Conservation (phyloP, 148 eudicot species). For the Rhododendron griersonianum region DNA sequence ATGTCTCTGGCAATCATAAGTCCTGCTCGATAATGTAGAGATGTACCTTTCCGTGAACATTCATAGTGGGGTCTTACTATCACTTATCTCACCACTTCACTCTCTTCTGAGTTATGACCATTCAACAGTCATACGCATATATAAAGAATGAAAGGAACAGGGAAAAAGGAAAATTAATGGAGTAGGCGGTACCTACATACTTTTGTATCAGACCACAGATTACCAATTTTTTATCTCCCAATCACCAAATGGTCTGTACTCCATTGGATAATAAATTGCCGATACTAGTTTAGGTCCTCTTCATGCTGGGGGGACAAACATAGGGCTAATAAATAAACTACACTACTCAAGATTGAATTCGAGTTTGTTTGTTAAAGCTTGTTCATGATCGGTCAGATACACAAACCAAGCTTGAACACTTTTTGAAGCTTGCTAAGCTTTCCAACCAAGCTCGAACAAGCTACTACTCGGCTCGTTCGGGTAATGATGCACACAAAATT, state of each 20-base stretch:
- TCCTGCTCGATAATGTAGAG: background rate
- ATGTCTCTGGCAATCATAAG: background rate
- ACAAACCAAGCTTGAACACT: background rate
- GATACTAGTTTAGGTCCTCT: background rate
- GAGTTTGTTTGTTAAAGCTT: background rate
- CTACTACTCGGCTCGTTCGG: background rate
- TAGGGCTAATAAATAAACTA: no score
- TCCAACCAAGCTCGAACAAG: background rate
- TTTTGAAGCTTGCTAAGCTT: no score
- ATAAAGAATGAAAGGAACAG: background rate
- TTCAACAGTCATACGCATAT: background rate
- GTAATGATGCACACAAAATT: background rate
- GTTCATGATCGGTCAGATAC: background rate
- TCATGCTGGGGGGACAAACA: background rate
- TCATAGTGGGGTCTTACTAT: background rate
- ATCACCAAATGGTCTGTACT: background rate
- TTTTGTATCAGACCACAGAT: background rate
- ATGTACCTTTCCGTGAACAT: background rate
- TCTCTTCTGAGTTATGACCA: background rate
- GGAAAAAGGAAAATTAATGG: background rate
- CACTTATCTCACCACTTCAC: background rate
- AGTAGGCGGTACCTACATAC: background rate
- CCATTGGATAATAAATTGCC: background rate
- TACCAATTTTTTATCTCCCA: background rate
- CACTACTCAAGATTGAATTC: background rate